A percentile compares a stretch with the other conserved stretches of the same genome.
phyloP scores from a whole-genome alignment of 148 eudicot species.

The Vaccinium darrowii region DNA sequence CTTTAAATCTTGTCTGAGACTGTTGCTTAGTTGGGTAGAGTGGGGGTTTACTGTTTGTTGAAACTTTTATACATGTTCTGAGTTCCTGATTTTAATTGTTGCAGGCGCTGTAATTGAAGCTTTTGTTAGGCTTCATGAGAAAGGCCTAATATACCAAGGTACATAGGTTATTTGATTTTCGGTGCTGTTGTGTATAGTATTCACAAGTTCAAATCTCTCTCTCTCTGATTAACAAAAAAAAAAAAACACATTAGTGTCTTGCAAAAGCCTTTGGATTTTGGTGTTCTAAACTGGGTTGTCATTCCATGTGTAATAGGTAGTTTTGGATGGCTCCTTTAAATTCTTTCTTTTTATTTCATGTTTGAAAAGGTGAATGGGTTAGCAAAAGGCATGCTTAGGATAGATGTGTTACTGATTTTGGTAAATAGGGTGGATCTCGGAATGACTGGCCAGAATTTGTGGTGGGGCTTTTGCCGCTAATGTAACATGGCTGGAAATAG shows the following conservation, averaged over 20 bases:
- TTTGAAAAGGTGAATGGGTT: background rate
- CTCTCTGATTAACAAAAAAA: background rate
- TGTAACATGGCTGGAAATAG: background rate
- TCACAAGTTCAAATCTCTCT: background rate
- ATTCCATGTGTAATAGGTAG: background rate
- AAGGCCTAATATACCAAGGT: slow-evolving; percentile 98
- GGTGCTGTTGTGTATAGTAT: background rate
- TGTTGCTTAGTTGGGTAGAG: background rate
- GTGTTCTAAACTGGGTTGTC: background rate
- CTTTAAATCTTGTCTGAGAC: background rate
- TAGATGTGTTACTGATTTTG: background rate
- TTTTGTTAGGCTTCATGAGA: slow-evolving; percentile 94
- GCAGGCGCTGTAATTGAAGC: slow-evolving; percentile 97
- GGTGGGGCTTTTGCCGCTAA: background rate
- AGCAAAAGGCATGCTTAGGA: background rate
- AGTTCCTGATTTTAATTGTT: slow-evolving; percentile 23
- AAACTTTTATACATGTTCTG: slow-evolving; percentile 13
- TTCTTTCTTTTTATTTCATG: background rate
- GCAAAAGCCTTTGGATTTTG: background rate
- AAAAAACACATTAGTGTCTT: background rate
- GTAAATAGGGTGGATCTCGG: background rate
- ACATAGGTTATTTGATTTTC: background rate
- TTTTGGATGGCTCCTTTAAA: background rate
- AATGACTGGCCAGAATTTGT: background rate
- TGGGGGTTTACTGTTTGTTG: background rate